Evolutionary conservation across 78 protist genomes (phyloP).

Genomic region (Polysphondylium violaceum): DNA sequence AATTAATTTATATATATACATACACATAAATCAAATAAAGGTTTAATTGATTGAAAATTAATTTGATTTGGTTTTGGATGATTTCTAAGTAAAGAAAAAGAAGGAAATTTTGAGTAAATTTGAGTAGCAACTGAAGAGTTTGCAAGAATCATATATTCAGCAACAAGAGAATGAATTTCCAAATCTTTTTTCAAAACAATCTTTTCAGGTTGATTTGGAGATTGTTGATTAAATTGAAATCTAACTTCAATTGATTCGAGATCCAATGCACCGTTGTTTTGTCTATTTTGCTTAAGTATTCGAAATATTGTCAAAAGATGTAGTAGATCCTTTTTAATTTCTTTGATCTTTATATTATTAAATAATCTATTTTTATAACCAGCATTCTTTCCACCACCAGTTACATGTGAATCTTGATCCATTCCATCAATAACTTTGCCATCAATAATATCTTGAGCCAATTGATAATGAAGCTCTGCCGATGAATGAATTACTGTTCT

Average conservation of each 20-base stretch:
- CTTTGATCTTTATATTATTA: background rate
- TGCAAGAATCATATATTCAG: constrained; percentile 98
- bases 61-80: constrained; percentile 87
- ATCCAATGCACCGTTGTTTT: constrained; percentile 63
- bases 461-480: constrained; percentile 64
- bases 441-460: constrained; percentile 81
- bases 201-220: constrained; percentile 43
- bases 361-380: constrained; percentile 25
- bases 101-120: constrained; percentile 82
- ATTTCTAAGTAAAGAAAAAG: constrained; percentile 85
- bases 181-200: constrained; percentile 57
- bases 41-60: background rate
- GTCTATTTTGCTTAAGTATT: constrained; percentile 19
- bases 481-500: constrained; percentile 54
- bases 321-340: constrained; percentile 27
- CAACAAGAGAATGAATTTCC: constrained; percentile 89
- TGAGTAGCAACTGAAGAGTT: constrained; percentile 92
- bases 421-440: constrained; percentile 23
- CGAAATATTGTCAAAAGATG: background rate
- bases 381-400: constrained; percentile 20
- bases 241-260: constrained; percentile 72
- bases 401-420: constrained; percentile 22
- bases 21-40: constrained; percentile 32
- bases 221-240: constrained; percentile 27
- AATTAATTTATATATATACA: background rate